A percentile compares a stretch with the other conserved stretches of the same genome.
Evolutionary conservation across 805 yeast genomes (phyloP).

Genomic region (Zygotorulaspora chibaensis): DNA sequence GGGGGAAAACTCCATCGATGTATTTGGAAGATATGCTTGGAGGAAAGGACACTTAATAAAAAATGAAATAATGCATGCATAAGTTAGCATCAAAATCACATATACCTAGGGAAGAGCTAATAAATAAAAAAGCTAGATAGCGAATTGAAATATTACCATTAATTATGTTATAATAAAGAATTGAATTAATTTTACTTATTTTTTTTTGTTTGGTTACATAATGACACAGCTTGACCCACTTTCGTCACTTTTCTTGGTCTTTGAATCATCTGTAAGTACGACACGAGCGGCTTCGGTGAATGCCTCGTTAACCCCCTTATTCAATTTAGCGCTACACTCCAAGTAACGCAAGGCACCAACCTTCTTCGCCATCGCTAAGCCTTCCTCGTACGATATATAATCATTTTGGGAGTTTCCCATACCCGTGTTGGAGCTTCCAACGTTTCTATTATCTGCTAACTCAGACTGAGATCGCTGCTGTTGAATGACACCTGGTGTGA

Average conservation of each 20-base stretch:
- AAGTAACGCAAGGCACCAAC: slow-evolving; percentile 92
- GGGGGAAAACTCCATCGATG: slow-evolving; percentile 27
- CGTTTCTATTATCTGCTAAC: slow-evolving; percentile 19
- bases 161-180: neutral
- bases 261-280: slow-evolving; percentile 84
- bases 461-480: slow-evolving; percentile 22
- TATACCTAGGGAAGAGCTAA: slow-evolving; percentile 2
- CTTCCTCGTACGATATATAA: slow-evolving; percentile 86
- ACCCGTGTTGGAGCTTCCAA: slow-evolving; percentile 19
- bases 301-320: slow-evolving; percentile 98
- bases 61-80: neutral
- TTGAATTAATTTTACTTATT: slow-evolving; percentile 1
- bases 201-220: slow-evolving; percentile 32
- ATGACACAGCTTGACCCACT: slow-evolving; percentile 38
- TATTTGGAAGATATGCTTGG: slow-evolving; percentile 28
- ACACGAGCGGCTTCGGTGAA: slow-evolving; percentile 98
- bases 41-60: slow-evolving; percentile 3
- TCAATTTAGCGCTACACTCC: slow-evolving; percentile 95
- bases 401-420: slow-evolving; percentile 32
- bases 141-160: neutral
- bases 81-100: neutral
- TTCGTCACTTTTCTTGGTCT: slow-evolving; percentile 53
- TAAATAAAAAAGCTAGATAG: neutral
- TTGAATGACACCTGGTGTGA: slow-evolving; percentile 28
- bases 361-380: slow-evolving; percentile 83